A percentile compares a stretch with the other conserved stretches of the same genome.
phyloP scores from a whole-genome alignment of 805 yeast genomes.

The Pichia ethanolica region DNA sequence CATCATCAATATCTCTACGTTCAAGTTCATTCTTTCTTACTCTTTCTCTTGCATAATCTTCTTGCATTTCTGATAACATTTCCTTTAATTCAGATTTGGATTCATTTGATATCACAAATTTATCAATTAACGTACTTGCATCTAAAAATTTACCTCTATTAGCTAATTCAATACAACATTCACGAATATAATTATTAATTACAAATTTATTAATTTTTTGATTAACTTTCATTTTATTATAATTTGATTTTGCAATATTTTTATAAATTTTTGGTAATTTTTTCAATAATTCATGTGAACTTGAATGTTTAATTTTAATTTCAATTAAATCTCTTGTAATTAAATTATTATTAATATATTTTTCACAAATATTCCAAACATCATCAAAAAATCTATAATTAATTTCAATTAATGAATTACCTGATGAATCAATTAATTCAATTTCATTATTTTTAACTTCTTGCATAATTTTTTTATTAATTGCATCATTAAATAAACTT shows the following conservation, averaged over 20 bases:
- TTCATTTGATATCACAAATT: constrained; percentile 11
- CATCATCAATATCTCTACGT: constrained; percentile 20
- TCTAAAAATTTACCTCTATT: constrained; percentile 18
- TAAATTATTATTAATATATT: constrained; percentile 2
- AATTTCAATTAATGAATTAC: constrained; percentile 6
- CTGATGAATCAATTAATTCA: not conserved
- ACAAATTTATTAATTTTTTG: constrained; percentile 17
- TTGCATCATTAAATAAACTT: constrained; percentile 19
- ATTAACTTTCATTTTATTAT: constrained; percentile 12
- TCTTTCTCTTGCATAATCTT: constrained; percentile 12
- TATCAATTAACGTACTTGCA: constrained; percentile 23
- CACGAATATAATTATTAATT: constrained; percentile 17
- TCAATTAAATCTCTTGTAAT: constrained; percentile 19
- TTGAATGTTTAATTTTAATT: constrained; percentile 17
- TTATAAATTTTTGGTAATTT: constrained; percentile 19
- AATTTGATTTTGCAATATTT: constrained; percentile 5
- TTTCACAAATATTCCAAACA: constrained; percentile 18
- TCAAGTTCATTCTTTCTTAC: constrained; percentile 11
- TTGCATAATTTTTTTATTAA: constrained; percentile 15
- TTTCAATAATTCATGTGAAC: constrained; percentile 17
- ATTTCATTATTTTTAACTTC: constrained; percentile 11
- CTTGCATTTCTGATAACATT: constrained; percentile 16
- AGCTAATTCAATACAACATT: constrained; percentile 17
- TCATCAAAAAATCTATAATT: constrained; percentile 19
- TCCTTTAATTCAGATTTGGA: constrained; percentile 4